Percentiles rank a stretch among this genome's conserved stretches.
Evolutionary conservation across 176 grass and related monocot species (phyloP).

Genomic region (Elaeis guineensis): DNA sequence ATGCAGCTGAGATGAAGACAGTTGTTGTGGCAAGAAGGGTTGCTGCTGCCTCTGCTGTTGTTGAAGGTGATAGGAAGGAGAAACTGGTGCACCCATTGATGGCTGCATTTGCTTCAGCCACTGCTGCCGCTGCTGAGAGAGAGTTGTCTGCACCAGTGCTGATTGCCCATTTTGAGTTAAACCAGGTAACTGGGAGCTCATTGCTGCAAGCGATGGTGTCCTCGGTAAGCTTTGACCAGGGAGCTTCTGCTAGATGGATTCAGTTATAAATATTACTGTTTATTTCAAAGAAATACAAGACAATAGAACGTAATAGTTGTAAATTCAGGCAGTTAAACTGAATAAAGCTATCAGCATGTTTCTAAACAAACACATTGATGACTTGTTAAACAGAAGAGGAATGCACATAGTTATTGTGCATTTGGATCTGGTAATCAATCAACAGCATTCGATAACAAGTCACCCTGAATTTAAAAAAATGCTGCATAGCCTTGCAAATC

Average conservation of each 20-base stretch:
- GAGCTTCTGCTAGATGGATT: conserved; percentile 46
- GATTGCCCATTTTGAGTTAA: conserved; percentile 65
- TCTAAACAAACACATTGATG: too few relatives aligned
- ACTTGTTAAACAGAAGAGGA: too few relatives aligned
- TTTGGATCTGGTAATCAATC: too few relatives aligned
- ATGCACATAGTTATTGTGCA: too few relatives aligned
- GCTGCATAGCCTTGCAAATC: too few relatives aligned
- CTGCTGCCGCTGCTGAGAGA: conserved; percentile 54
- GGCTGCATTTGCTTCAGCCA: conserved; percentile 72
- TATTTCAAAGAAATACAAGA: too few relatives aligned
- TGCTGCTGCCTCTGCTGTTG: conserved; percentile 56
- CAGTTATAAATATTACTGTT: too few relatives aligned
- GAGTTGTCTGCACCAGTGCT: conserved; percentile 41
- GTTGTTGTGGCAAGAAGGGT: conserved; percentile 24
- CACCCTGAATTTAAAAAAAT: too few relatives aligned
- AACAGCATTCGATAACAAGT: too few relatives aligned
- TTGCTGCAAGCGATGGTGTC: conserved; percentile 49
- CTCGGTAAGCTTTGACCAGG: conserved; percentile 59
- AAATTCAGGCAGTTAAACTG: too few relatives aligned
- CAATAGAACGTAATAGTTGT: too few relatives aligned
- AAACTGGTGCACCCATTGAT: conserved; percentile 42
- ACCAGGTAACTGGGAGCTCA: conserved; percentile 64
- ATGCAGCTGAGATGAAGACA: conserved; percentile 40
- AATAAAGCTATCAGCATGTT: too few relatives aligned
- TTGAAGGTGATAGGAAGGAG: conserved; percentile 53